A percentile compares a stretch with the other conserved stretches of the same genome.
Evolutionary conservation across 139 green algal species (phyloP).

Genomic region (Gonium pectorale): DNA sequence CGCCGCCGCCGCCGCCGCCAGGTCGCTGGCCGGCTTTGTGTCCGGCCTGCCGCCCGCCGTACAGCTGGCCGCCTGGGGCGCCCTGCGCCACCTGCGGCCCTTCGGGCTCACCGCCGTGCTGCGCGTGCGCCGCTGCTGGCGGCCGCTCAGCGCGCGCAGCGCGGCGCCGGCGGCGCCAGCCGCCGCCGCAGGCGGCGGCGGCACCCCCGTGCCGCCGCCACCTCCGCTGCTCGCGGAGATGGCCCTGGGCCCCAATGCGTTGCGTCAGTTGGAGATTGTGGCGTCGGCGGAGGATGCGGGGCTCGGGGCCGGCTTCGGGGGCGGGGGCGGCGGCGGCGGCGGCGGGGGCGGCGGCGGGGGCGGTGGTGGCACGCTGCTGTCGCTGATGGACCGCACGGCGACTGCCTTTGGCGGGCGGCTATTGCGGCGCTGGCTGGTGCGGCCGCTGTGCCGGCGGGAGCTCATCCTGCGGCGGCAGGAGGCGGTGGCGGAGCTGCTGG

Average conservation of each 20-base stretch:
- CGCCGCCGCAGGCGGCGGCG: not conserved
- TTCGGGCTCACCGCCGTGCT: slow-evolving; percentile 81
- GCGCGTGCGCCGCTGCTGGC: slow-evolving; percentile 41
- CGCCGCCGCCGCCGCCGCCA: too few relatives aligned
- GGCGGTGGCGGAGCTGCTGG: slow-evolving; percentile 82
- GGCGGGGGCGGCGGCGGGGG: slow-evolving; percentile 39
- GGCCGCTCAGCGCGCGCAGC: slow-evolving; percentile 5
- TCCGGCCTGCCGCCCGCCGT: slow-evolving; percentile 68
- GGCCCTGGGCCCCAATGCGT: slow-evolving; percentile 67
- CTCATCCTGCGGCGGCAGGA: slow-evolving; percentile 77
- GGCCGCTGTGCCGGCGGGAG: slow-evolving; percentile 63
- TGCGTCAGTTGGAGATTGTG: slow-evolving; percentile 76
- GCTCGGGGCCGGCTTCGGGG: too few relatives aligned
- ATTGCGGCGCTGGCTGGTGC: slow-evolving; percentile 83
- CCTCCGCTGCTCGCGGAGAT: slow-evolving; percentile 48
- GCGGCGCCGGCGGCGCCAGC: not conserved
- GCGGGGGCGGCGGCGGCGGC: not conserved
- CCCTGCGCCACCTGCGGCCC: slow-evolving; percentile 71
- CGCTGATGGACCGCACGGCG: slow-evolving; percentile 83
- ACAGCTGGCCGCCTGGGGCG: slow-evolving; percentile 67
- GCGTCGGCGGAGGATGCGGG: not conserved
- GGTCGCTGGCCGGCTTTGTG: slow-evolving; percentile 42
- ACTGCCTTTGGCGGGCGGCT: slow-evolving; percentile 78
- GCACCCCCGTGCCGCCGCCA: not conserved
- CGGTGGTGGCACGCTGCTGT: slow-evolving; percentile 79